Base-by-base conservation (phyloP, 768 basidiomycete species). In the Coprinopsis cinerea region DNA sequence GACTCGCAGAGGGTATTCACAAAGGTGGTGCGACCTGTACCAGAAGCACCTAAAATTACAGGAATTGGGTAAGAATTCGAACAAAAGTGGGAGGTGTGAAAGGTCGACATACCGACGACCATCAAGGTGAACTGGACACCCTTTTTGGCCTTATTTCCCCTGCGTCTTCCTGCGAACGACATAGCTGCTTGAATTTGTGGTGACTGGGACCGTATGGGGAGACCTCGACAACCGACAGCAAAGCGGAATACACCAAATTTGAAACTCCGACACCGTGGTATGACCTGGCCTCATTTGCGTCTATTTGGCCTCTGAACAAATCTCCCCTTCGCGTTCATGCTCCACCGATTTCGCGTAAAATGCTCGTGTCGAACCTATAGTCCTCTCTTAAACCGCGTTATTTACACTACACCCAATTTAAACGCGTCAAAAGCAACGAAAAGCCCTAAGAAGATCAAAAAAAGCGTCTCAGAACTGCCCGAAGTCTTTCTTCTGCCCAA, bases 1-100 rank as follows among this genome's bases (percentile, higher is more conserved):
- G 87, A 85, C 74, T 99, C 95, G 76, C 93, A 95, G 52, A 99
- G 89, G 44, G 96, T 99, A 77, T 99, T 99, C 65, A 99, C 92
- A 61, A 99, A 98, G 50, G 95, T 99, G 51, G 95, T 98, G 50
- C 93, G 88, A 54, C 93, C 93, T 46, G 93, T 95, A 39, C 95
- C 95, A 69, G 93, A 96, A 51, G 93, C 89, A 74, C 95, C 95
- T 97, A 59, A 41, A 50, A 50, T 34, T 54, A 51, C 56, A 24
- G n/a, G 26, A 47, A 27, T 27, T 46, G 25, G 15, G 5, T 20
- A 28, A 35, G 26, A 45, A 37, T 28, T 32, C 23, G 36, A 46
- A 42, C 52, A 55, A 39, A 24, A 22, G 27, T 15, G 43, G 14
- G 25, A 10, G 17, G n/a, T 4, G 25, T 41, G 27, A 35, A 26